Evolutionary conservation across 495 filamentous ascomycete genomes (phyloP), one percentile per base, ranked within the genome.

Genomic region (Trichoderma gamsii): DNA sequence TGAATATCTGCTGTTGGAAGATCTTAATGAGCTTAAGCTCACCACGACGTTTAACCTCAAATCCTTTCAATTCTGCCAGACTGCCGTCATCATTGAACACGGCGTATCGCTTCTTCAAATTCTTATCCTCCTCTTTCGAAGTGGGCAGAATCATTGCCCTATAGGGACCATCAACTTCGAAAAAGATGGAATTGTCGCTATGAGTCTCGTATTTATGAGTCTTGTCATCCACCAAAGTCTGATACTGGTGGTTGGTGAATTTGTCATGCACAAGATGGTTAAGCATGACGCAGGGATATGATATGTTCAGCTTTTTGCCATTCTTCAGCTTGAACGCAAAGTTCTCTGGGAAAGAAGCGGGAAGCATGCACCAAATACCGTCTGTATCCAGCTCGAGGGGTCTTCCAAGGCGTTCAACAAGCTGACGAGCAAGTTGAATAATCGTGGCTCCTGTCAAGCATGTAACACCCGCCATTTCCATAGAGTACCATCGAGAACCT

Each of bases 301-400:
- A 98, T 67, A 99, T 93, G 18, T 90, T 82, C 67, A 97, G 74
- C 73, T 97, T 98, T 83, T 97, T 98, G 67, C 95, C 96, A 72
- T 93, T 95, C 75, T 93, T 93, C 66, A 98, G 77, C 65, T 88
- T 93, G 82, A 99, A 99, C 9, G 89, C 85, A 76, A 97, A 96
- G 76, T 99, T 97, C 73, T 99, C 95, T 0, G 95, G 95, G 73
- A 99, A 99, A 0, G 92, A 93, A 3, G 92, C 95, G 0, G 95
- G 95, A 72, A 99, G 84, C 87, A 99, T 99, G 83, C 95, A 99
- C 95, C 95, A 99, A 74, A 99, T 99, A 87, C 95, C 95, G 74
- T 99, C 95, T 3, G 95, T 99, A 78, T 99, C 95, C n/a, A 99
- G 85, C 79, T 99, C 95, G 63, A 99, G 82, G 0, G 95, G 95